Percentiles rank a stretch among this genome's conserved stretches.
Evolutionary conservation across 306 rosid species (phyloP).

Genomic region (Quillaja saponaria): DNA sequence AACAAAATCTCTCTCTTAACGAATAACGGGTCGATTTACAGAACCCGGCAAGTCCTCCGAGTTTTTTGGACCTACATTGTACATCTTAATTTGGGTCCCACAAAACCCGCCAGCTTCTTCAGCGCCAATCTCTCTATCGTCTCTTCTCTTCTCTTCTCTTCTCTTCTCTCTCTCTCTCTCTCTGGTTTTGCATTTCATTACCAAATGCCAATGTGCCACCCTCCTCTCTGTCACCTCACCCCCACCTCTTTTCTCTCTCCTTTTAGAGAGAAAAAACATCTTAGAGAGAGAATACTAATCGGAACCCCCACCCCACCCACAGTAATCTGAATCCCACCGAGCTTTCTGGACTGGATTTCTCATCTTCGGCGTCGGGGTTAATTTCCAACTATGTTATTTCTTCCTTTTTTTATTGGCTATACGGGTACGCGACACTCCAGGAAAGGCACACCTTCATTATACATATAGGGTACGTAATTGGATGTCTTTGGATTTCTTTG

Average conservation of each 20-base stretch:
- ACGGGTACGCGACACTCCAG: neutral
- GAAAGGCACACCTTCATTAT: neutral
- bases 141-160: neutral
- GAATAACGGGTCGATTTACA: no score
- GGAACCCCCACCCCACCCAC: slow-evolving; percentile 8
- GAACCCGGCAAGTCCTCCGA: neutral
- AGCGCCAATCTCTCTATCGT: neutral
- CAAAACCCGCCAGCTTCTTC: slow-evolving; percentile 11
- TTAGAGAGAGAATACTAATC: neutral
- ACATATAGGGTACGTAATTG: neutral
- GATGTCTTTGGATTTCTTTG: neutral
- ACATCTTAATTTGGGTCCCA: slow-evolving; percentile 19
- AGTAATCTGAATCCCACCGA: no score
- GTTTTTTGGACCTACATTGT: slow-evolving; percentile 22
- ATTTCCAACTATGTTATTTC: slow-evolving; percentile 7
- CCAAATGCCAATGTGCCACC: no score
- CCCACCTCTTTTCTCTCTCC: no score
- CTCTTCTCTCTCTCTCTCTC: slow-evolving; percentile 8
- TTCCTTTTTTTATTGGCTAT: neutral
- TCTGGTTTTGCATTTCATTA: no score
- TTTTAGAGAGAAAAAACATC: neutral
- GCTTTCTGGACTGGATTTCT: slow-evolving; percentile 1
- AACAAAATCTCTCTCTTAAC: no score
- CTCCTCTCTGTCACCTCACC: no score
- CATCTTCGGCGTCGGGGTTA: slow-evolving; percentile 19